Evolutionary conservation across 2,329 filamentous ascomycete genomes (phyloP), one percentile per base, ranked within the genome.

Genomic region (Claviceps fusiformis): DNA sequence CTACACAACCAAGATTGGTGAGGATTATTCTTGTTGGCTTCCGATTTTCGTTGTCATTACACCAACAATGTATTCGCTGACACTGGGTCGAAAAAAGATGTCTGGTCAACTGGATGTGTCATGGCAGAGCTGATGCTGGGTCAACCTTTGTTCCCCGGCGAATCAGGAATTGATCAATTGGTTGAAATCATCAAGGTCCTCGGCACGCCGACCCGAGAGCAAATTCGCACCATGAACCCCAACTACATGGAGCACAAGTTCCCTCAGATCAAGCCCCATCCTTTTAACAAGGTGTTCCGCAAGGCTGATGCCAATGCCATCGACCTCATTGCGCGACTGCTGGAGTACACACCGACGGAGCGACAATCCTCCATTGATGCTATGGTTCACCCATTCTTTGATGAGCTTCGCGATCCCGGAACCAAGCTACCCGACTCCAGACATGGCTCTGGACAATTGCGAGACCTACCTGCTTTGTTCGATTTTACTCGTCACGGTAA

Each of bases 231-330:
- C 61, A 98, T 98, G 93, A 98, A 98, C 73, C 93, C 93, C 57
- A 98, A 98, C 73, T 98, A 98, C 74, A 98, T 98, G 93, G 93
- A 98, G 75, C 93, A 98, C 77, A 97, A 97, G 76, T 98, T 98
- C 73, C 93, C 93, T 50, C 93, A 98, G 73, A 98, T 98, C 77
- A 98, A 98, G 78, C 93, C 93, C 56, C 93, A 98, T 68, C 93
- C 93, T 33, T 98, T 98, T 79, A 95, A 87, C 75, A 97, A 97
- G 81, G 93, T 98, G 55, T 97, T 98, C 81, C 86, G 93, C 63
- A 96, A 95, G 80, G 93, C 93, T 55, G 89, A 95, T 62, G 80
- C 83, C 37, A 91, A 89, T 65, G 92, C 93, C 44, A 95, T 98
- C 65, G 91, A 97, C 67, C 77, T 98, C 64, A 97, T 98, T 69